Evolutionary conservation across 768 basidiomycete species (phyloP).

Genomic region (Tylopilus sp.): DNA sequence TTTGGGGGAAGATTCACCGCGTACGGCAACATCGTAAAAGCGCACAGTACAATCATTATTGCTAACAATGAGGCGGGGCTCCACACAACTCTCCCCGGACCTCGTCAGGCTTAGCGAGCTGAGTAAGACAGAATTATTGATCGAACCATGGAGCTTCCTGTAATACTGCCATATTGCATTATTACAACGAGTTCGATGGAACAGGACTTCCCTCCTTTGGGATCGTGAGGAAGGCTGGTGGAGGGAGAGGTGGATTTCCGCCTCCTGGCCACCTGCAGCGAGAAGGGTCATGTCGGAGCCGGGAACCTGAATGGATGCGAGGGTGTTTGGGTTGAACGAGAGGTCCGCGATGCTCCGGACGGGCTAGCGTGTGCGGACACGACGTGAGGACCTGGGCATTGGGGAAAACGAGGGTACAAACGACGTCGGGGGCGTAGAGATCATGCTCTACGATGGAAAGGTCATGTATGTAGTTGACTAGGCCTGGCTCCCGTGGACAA

Average conservation of each 20-base stretch:
- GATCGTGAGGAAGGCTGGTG: constrained; percentile 31
- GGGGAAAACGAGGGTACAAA: constrained; percentile 31
- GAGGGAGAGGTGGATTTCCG: constrained; percentile 65
- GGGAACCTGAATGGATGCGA: constrained; percentile 53
- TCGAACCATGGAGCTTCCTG: constrained; percentile 56
- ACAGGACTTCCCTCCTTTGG: constrained; percentile 13
- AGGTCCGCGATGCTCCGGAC: constrained; percentile 51
- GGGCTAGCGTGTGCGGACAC: constrained; percentile 30
- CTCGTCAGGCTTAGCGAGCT: constrained; percentile 59
- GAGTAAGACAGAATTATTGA: constrained; percentile 77
- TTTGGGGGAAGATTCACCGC: constrained; percentile 41
- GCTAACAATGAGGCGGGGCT: constrained; percentile 77
- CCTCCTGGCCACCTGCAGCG: constrained; percentile 74
- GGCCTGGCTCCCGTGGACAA: constrained; percentile 63
- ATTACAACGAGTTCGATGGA: constrained; percentile 9
- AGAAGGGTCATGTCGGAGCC: constrained; percentile 55
- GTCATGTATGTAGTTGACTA: constrained; percentile 59
- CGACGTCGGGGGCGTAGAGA: constrained; percentile 43
- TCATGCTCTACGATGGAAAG: constrained; percentile 60
- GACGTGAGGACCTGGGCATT: constrained; percentile 13
- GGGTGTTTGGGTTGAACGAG: constrained; percentile 59
- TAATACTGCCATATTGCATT: constrained; percentile 52
- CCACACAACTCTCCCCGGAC: constrained; percentile 60
- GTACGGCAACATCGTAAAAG: constrained; percentile 71
- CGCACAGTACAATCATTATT: constrained; percentile 85